Conservation (phyloP, 768 basidiomycete genomes). For the Arthromyces matolae region DNA sequence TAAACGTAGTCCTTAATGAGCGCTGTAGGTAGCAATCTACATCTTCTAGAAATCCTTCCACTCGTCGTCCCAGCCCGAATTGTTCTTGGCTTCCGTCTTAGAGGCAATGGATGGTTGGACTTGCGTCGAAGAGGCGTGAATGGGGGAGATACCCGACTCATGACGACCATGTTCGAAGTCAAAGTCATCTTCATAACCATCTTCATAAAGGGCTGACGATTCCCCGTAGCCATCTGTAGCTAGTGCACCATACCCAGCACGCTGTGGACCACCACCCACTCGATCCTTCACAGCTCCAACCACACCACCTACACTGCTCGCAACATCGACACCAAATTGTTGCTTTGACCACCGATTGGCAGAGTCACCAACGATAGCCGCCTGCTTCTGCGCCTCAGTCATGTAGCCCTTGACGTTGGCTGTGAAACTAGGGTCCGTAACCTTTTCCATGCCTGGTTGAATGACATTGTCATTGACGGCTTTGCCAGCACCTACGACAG, state of each 20-base stretch:
- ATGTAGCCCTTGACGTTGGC: conserved; percentile 72
- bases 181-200: conserved; percentile 66
- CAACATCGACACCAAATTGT: conserved; percentile 84
- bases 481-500: conserved; percentile 73
- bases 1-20: too few species aligned
- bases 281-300: conserved; percentile 61
- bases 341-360: conserved; percentile 77
- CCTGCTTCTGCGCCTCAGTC: conserved; percentile 61
- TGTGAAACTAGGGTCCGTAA: conserved; percentile 77
- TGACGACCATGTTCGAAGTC: conserved; percentile 40
- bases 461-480: conserved; percentile 84
- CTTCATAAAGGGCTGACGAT: conserved; percentile 57
- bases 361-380: conserved; percentile 54
- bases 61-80: conserved; percentile 73
- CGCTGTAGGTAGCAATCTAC: too few species aligned
- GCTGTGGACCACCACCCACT: conserved; percentile 46
- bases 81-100: conserved; percentile 33
- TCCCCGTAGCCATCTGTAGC: conserved; percentile 47
- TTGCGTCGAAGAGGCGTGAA: conserved; percentile 8
- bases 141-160: conserved; percentile 19
- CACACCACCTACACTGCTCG: conserved; percentile 66
- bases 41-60: conserved; percentile 73
- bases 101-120: conserved; percentile 5
- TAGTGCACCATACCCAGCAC: conserved; percentile 49
- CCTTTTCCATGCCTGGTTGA: conserved; percentile 82